Evolutionary conservation across 331 rosid species (phyloP).

Genomic region (Quercus tomentella): DNA sequence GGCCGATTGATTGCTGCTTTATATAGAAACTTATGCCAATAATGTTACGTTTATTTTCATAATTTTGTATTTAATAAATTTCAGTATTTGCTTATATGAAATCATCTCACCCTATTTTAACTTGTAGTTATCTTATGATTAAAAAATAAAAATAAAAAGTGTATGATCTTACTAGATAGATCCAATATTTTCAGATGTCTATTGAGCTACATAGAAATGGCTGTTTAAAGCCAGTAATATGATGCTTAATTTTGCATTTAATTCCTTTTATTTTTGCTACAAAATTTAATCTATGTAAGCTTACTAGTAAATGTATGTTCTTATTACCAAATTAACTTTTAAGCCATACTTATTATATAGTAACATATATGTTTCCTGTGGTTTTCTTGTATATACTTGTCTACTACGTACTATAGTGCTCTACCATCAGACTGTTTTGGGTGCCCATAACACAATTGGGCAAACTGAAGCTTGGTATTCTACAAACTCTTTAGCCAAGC

Average conservation of each 20-base stretch:
- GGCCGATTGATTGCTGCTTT: not conserved
- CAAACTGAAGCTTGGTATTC: constrained; percentile 96
- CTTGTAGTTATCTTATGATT: not conserved
- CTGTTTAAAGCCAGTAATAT: constrained; percentile 1
- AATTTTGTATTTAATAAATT: not conserved
- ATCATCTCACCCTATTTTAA: not conserved
- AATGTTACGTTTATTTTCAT: not conserved
- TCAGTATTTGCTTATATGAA: not conserved
- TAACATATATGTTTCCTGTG: constrained; percentile 63
- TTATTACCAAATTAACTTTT: constrained; percentile 47
- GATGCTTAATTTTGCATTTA: constrained; percentile 3
- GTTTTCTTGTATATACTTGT: constrained; percentile 54
- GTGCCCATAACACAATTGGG: constrained; percentile 72
- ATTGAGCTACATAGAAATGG: constrained; percentile 4
- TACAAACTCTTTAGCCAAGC: constrained; percentile 82
- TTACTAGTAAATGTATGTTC: constrained; percentile 16
- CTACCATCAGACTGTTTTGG: constrained; percentile 86
- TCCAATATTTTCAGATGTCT: not conserved
- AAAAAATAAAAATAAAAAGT: not conserved
- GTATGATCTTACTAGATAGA: not conserved
- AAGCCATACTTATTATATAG: constrained; percentile 53
- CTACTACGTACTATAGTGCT: constrained; percentile 82
- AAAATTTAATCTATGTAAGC: constrained; percentile 19
- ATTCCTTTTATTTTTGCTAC: constrained; percentile 9
- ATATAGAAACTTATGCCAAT: not conserved